Base-by-base conservation (phyloP, 31 red algal genomes). In the Endocladia muricata region DNA sequence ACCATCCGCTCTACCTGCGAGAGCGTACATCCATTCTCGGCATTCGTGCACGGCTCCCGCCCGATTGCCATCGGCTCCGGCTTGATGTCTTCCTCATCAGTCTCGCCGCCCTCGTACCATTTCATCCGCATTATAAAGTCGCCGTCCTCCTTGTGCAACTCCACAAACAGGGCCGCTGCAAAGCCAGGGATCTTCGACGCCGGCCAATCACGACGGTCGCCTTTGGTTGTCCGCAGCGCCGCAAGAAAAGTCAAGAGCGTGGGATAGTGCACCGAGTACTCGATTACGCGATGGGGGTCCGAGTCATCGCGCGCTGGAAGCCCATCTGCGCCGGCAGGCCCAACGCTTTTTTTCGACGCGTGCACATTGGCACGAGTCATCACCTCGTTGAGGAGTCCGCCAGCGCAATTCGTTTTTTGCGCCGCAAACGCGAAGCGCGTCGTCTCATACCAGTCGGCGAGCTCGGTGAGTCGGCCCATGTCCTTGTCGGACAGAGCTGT, bases 191-290 rank as follows among this genome's bases (percentile, higher is more conserved):
- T 72, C 33, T 31, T 48, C 37, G 19, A 25, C 68, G 52, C 28
- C 17, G 70, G 70, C 5, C 35, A 25, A 22, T 59, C 70, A 32
- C 8, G n/a, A 7, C 25, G 35, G 28, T 58, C 52, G 23, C 19
- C 70, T 22, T 32, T 52, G 25, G 37, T 44, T 26, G 33, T 44
- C 30, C 90, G 75, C 28, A 93, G 54, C 17, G 60, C 37, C 17
- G 82, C 64, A 36, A 85, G 77, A 29, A 93, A 74, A n/a, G 73
- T 81, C 1, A 93, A 48, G 21, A 93, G 54, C 37, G 82, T 86
- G 0, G 90, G 90, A 65, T 93, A 93, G 44, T 93, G 90, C 13
- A 70, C 90, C 29, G 90, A 93, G 61, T 76, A 82, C 21, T 92
- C 89, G 7, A 92, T 36, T 26, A 92, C 55, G 9, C 63, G 84